A percentile compares a stretch with the other conserved stretches of the same genome.
phyloP scores from a whole-genome alignment of 352 stramenopile species.

The Phytophthora sansomeana region DNA sequence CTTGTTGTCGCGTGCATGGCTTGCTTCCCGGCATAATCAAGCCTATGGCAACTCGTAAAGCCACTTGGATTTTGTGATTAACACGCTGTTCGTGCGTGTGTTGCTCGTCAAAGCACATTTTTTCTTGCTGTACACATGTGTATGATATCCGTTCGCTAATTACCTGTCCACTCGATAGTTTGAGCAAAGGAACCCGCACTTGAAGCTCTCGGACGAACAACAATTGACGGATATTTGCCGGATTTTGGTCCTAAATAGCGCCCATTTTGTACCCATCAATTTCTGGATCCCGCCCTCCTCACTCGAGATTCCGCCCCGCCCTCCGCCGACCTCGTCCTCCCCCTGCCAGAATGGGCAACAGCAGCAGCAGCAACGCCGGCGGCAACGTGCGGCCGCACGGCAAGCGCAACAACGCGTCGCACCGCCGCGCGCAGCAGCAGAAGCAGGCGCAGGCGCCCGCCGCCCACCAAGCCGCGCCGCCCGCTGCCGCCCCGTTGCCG shows the following conservation, averaged over 20 bases:
- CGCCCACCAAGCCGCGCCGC: slow-evolving; percentile 12
- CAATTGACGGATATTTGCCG: not conserved
- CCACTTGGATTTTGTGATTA: slow-evolving; percentile 13
- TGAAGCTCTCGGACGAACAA: too few species aligned
- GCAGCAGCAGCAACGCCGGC: slow-evolving; percentile 56
- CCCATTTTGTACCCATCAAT: slow-evolving; percentile 22
- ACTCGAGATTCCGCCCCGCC: slow-evolving; percentile 25
- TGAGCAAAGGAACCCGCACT: too few species aligned
- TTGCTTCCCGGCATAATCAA: slow-evolving; percentile 16
- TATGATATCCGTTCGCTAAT: too few species aligned
- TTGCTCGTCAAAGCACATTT: too few species aligned
- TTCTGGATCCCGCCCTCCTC: slow-evolving; percentile 18
- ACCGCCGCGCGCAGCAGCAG: slow-evolving; percentile 53
- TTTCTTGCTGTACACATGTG: not conserved
- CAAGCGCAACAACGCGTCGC: slow-evolving; percentile 54
- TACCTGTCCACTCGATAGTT: too few species aligned
- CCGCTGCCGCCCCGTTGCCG: slow-evolving; percentile 31
- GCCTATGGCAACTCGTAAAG: too few species aligned
- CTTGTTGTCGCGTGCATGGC: slow-evolving; percentile 13
- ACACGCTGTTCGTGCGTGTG: too few species aligned
- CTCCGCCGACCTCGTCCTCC: not conserved
- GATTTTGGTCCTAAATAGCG: not conserved
- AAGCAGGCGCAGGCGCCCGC: slow-evolving; percentile 32
- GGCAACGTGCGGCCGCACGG: slow-evolving; percentile 46
- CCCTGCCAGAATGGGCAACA: slow-evolving; percentile 66